phyloP scores from a whole-genome alignment of 768 basidiomycete species.

The Pilatotrama ljubarskyi region DNA sequence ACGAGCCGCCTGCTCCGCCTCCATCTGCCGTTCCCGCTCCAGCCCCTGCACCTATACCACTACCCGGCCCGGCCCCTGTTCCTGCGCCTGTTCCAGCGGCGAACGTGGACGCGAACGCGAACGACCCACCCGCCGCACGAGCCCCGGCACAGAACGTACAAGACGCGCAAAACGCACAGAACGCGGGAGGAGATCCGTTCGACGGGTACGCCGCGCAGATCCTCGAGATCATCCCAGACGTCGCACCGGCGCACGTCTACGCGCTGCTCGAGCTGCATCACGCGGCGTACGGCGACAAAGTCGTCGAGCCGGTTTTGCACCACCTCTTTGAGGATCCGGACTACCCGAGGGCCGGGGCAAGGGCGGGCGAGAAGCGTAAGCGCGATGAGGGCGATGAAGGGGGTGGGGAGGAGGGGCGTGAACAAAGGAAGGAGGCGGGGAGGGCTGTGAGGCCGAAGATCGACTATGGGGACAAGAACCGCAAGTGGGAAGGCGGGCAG shows the following conservation, averaged over 20 bases:
- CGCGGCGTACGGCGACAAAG: conserved; percentile 36
- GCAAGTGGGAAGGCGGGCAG: conserved; percentile 43
- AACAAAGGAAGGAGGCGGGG: conserved; percentile 25
- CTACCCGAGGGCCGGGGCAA: conserved; percentile 55
- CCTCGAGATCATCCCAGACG: conserved; percentile 72
- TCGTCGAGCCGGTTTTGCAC: conserved; percentile 58
- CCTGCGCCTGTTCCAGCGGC: too few relatives aligned
- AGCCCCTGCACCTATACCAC: background rate
- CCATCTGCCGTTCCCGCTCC: too few relatives aligned
- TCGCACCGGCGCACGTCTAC: conserved; percentile 54
- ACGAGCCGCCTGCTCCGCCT: too few relatives aligned
- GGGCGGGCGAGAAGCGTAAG: conserved; percentile 47
- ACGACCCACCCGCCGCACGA: too few relatives aligned
- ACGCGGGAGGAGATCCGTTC: background rate
- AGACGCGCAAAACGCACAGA: too few relatives aligned
- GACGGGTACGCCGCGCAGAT: conserved; percentile 46
- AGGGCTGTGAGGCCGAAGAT: conserved; percentile 42
- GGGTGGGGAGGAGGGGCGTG: conserved; percentile 45
- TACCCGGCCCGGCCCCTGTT: too few relatives aligned
- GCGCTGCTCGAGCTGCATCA: conserved; percentile 48
- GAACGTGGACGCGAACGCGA: too few relatives aligned
- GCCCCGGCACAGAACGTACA: too few relatives aligned
- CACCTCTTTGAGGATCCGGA: conserved; percentile 58
- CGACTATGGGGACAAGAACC: conserved; percentile 54
- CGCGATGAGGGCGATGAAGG: conserved; percentile 36